Conservation (phyloP, 768 basidiomycete genomes). For the Trametopsis cervina region DNA sequence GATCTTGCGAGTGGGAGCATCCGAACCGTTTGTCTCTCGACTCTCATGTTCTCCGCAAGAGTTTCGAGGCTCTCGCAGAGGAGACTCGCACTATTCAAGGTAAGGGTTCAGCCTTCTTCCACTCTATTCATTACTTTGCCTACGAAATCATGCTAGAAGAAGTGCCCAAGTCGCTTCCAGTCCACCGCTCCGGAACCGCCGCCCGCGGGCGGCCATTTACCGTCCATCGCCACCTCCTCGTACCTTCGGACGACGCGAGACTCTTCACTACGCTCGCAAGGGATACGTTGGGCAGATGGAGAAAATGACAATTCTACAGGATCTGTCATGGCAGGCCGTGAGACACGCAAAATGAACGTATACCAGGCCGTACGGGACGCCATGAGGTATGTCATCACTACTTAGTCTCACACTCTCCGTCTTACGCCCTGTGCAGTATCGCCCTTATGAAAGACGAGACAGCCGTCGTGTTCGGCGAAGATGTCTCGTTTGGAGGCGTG, state of each 20-base stretch:
- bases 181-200: conserved; percentile 55
- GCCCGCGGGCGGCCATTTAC: conserved; percentile 74
- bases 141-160: conserved; percentile 4
- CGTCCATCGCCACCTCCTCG: conserved; percentile 63
- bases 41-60: conserved; percentile 20
- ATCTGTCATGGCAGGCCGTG: conserved; percentile 60
- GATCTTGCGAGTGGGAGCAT: conserved; percentile 22
- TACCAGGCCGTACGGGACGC: conserved; percentile 93
- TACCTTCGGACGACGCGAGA: conserved; percentile 63
- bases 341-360: conserved; percentile 92
- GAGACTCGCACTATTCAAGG: conserved; percentile 7
- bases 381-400: conserved; percentile 50
- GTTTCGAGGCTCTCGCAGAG: conserved; percentile 14
- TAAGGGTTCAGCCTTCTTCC: conserved; percentile 10
- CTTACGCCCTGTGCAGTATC: conserved; percentile 39
- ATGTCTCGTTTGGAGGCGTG: conserved; percentile 91
- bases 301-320: conserved; percentile 35
- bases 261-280: conserved; percentile 63
- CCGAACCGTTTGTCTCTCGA: conserved; percentile 12
- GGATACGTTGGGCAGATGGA: conserved; percentile 65
- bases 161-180: conserved; percentile 32
- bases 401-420: not conserved
- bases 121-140: conserved; percentile 1
- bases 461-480: conserved; percentile 86
- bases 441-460: conserved; percentile 80